These are phyloP conservation scores for Alternaria sp. DNA, from an alignment of 2,329 filamentous ascomycete genomes.

Conservation along the genomic window DNA sequence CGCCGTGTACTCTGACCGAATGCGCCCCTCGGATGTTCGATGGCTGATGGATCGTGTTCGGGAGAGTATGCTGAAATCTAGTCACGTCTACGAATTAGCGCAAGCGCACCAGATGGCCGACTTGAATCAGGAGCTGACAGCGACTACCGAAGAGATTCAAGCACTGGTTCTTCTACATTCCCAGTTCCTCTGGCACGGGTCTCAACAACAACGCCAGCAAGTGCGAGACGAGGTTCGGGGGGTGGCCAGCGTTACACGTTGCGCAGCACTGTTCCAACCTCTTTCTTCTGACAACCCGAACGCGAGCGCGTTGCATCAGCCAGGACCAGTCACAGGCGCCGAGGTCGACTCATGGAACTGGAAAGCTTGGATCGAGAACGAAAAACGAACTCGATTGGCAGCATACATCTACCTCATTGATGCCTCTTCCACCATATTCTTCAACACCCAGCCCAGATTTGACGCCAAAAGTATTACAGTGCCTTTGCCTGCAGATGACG, in stretches of 20 bases:
- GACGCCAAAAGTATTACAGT: constrained; percentile 71
- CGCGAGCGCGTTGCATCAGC: constrained; percentile 70
- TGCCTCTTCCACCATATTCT: constrained; percentile 73
- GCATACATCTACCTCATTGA: constrained; percentile 72
- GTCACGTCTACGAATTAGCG: constrained; percentile 58
- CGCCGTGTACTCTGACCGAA: constrained; percentile 75
- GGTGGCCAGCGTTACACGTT: constrained; percentile 66
- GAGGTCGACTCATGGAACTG: constrained; percentile 69
- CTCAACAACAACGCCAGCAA: constrained; percentile 69
- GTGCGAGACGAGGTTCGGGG: constrained; percentile 68
- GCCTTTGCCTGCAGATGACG: constrained; percentile 77
- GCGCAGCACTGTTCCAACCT: constrained; percentile 65
- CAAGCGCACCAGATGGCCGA: constrained; percentile 51
- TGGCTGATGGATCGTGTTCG: constrained; percentile 73
- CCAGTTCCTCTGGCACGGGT: constrained; percentile 76
- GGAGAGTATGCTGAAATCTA: constrained; percentile 66
- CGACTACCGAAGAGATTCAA: constrained; percentile 71
- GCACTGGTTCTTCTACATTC: constrained; percentile 70
- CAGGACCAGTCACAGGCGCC: constrained; percentile 53
- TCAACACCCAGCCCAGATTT: constrained; percentile 72
- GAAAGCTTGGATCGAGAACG: constrained; percentile 74
- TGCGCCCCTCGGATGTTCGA: constrained; percentile 69
- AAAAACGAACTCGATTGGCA: constrained; percentile 72
- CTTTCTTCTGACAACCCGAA: constrained; percentile 58
- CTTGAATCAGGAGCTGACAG: constrained; percentile 49